Evolutionary conservation across 495 filamentous ascomycete genomes (phyloP), one percentile per base, ranked within the genome.

Genomic region (Talaromyces nanjingensis): DNA sequence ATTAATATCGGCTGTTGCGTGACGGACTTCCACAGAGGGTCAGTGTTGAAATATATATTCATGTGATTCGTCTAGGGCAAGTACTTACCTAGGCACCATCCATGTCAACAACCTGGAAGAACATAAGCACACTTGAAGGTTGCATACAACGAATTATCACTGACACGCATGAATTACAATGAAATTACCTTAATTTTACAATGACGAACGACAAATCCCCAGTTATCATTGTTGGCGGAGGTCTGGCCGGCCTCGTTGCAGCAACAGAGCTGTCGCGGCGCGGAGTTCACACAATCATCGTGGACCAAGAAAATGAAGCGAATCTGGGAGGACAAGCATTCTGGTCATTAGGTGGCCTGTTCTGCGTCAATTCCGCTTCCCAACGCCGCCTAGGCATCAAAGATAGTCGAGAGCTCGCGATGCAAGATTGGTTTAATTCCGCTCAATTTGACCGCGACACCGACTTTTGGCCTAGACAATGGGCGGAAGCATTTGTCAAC

Each of bases 291-390:
- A 63, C 67, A 3, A 20, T 83, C 31, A 66, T 83, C 47, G 63
- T 83, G 42, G 81, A 83, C 72, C 81, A 83, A 63, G 81, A 83
- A 66, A 77, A 75, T 58, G 68, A 69, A 47, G 68, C 71, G 62
- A 78, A 71, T 59, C 69, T 83, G 6, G 81, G 81, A 60, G 81
- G 80, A 5, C 81, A 83, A 66, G 81, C 81, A 24, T 83, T 83
- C 67, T 83, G 81, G 81, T 83, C 81, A 20, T 73, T 83, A 6
- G 81, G 81, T 62, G 81, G 81, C 9, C 63, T 83, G 39, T 83
- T 83, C 74, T 74, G 74, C 66, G 80, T 83, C 65, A 60, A 83
- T 69, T 79, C 76, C 20, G 63, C 78, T 47, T 68, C 72, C 66
- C 81, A 83, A 69, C 74, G 81, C 11, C 77, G 77, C 49, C 67